Conservation (phyloP, 2,329 filamentous ascomycete genomes). For the Atkinsonella texensis region DNA sequence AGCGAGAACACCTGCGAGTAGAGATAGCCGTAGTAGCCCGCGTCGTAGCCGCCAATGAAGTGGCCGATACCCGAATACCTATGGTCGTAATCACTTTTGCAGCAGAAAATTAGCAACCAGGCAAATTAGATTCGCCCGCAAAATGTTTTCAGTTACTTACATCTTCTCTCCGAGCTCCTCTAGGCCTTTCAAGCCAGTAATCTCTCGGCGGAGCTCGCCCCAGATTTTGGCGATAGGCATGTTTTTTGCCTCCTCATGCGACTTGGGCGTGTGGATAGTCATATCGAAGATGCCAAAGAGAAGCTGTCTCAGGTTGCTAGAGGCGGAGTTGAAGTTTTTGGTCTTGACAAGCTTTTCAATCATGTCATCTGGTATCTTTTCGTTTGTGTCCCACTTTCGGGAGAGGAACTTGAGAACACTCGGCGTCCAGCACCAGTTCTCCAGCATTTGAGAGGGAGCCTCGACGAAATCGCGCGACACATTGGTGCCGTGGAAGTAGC, state of each 20-base stretch:
- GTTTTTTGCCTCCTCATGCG: conserved; percentile 55
- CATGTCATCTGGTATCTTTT: conserved; percentile 62
- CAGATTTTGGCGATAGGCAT: conserved; percentile 55
- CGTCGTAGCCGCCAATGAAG: conserved; percentile 74
- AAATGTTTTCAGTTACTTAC: conserved; percentile 25
- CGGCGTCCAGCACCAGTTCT: conserved; percentile 66
- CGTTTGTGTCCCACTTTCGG: conserved; percentile 58
- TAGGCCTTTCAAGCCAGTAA: conserved; percentile 62
- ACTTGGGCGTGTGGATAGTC: conserved; percentile 60
- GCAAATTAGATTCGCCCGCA: not conserved
- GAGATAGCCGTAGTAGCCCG: conserved; percentile 68
- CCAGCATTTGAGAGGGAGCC: conserved; percentile 60
- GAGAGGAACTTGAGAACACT: conserved; percentile 54
- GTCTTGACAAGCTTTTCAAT: conserved; percentile 63
- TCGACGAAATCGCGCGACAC: conserved; percentile 60
- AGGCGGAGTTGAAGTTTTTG: conserved; percentile 69
- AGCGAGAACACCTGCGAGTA: conserved; percentile 70
- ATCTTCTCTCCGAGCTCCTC: conserved; percentile 48
- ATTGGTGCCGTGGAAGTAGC: conserved; percentile 55
- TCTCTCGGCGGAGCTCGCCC: conserved; percentile 61
- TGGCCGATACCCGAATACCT: conserved; percentile 74
- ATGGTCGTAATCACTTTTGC: conserved; percentile 53
- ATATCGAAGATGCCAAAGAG: conserved; percentile 79
- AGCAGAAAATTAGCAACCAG: conserved; percentile 16
- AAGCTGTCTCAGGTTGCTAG: conserved; percentile 67